Evolutionary conservation across 2,329 filamentous ascomycete species (phyloP), one percentile per base, ranked within the genome.

Genomic region (Huntiella moniliformis): DNA sequence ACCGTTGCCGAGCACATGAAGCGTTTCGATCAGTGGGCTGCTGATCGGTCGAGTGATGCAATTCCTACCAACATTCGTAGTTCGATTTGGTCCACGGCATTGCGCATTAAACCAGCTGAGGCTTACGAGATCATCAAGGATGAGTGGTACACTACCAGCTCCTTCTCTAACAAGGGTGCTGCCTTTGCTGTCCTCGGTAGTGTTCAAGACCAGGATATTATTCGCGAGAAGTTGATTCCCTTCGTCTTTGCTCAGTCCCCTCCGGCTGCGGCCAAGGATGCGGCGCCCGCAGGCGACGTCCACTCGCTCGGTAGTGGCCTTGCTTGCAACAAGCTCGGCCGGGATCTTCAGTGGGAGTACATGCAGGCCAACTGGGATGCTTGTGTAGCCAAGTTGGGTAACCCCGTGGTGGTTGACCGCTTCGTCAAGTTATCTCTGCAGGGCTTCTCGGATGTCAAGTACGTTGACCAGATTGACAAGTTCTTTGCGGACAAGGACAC

Each of bases 401-500:
- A 95, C 64, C 82, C 85, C 52, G 80, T 95, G 28, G 75, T 95
- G 3, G 68, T 95, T 12, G 88, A 98, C 63, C 78, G 88, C 41
- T 94, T 93, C 63, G 65, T 98, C 54, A 78, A 82, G 54, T 68
- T 82, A 53, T 77, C 77, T 38, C 65, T 98, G 53, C 75, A 74
- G 56, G 82, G 82, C 57, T 96, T 92, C 59, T 74, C 82, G 3
- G 78, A 85, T 54, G 63, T 67, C 11, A 70, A 72, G 51, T 70
- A 75, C 12, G 72, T 84, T 51, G 68, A 76, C 52, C 85, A 95
- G 45, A 91, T 98, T 55, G 70, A 78, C 42, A 60, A 64, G 2
- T 98, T 98, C 69, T 98, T 96, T 67, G 70, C 73, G 54, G 72
- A 73, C 55, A 93, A 88, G 67, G 83, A 96, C 57, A 88, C 82